Evolutionary conservation across 1,284 basidiomycete genomes (phyloP).

Genomic region (Chiua sp.): DNA sequence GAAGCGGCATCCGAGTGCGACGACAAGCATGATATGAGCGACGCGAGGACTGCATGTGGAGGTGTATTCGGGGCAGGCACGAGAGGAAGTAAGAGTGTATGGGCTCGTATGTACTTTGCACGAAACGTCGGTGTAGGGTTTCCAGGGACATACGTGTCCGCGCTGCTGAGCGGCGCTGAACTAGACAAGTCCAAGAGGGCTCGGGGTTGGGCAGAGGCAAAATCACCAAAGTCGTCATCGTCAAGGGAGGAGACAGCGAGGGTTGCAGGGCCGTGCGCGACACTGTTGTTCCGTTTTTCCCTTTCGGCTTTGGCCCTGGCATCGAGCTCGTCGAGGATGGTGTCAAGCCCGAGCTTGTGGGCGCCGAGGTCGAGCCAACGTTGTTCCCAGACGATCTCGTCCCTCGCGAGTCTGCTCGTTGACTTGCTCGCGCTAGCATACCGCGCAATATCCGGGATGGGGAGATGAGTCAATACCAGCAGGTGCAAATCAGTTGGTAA

Average conservation of each 20-base stretch:
- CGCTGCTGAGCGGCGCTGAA: slow-evolving; percentile 13
- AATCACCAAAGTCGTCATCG: slow-evolving; percentile 96
- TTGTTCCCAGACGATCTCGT: slow-evolving; percentile 78
- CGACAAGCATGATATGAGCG: slow-evolving; percentile 45
- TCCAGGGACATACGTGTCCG: slow-evolving; percentile 22
- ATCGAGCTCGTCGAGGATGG: slow-evolving; percentile 70
- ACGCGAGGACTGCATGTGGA: slow-evolving; percentile 60
- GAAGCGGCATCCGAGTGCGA: slow-evolving; percentile 37
- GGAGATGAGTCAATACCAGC: slow-evolving; percentile 71
- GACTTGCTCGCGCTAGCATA: slow-evolving; percentile 74
- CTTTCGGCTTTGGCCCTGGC: slow-evolving; percentile 20
- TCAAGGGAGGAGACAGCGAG: slow-evolving; percentile 61
- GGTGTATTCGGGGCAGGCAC: slow-evolving; percentile 59
- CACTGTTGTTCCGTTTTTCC: slow-evolving; percentile 13
- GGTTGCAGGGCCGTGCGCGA: slow-evolving; percentile 50
- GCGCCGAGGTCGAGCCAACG: slow-evolving; percentile 70
- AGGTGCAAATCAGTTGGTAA: slow-evolving; percentile 82
- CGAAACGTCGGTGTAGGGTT: slow-evolving; percentile 43
- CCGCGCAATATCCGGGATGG: slow-evolving; percentile 79
- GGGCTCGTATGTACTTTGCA: slow-evolving; percentile 68
- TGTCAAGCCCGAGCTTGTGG: slow-evolving; percentile 41
- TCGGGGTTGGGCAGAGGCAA: slow-evolving; percentile 51
- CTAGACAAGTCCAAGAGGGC: slow-evolving; percentile 28
- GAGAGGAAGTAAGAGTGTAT: slow-evolving; percentile 65
- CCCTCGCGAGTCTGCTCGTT: slow-evolving; percentile 64